Evolutionary conservation across 352 stramenopile genomes (phyloP).

Genomic region (Pythium scleroteichum): DNA sequence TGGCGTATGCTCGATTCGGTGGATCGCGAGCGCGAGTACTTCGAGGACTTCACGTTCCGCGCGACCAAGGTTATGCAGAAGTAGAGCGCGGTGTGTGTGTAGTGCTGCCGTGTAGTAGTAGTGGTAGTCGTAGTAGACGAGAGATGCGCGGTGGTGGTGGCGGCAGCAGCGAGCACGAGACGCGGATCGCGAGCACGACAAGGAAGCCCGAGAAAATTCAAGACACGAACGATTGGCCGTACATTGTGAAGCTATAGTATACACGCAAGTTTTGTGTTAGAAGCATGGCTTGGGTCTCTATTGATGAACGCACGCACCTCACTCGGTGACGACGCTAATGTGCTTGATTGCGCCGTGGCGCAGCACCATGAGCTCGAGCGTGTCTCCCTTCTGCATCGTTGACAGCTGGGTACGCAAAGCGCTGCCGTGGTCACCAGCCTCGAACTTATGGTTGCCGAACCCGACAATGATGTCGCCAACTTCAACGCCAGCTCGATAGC

Average conservation of each 20-base stretch:
- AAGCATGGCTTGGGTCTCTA: background rate
- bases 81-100: conserved; percentile 29
- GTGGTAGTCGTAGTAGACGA: conserved; percentile 12
- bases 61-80: conserved; percentile 75
- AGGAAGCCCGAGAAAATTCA: background rate
- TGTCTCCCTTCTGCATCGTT: conserved; percentile 54
- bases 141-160: background rate
- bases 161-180: background rate
- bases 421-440: conserved; percentile 51
- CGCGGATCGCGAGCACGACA: background rate
- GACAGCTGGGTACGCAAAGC: conserved; percentile 52
- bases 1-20: conserved; percentile 90
- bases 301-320: background rate
- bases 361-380: conserved; percentile 46
- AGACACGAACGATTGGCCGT: background rate
- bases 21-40: conserved; percentile 81
- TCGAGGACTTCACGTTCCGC: conserved; percentile 86
- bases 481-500: conserved; percentile 48
- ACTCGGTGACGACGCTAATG: conserved; percentile 52
- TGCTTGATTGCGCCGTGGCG: conserved; percentile 39
- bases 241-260: conserved; percentile 5
- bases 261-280: conserved; percentile 4
- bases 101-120: conserved; percentile 19
- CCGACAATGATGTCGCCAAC: conserved; percentile 55
- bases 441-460: conserved; percentile 47